A percentile compares a stretch with the other conserved stretches of the same genome.
Conservation (phyloP, 495 filamentous ascomycete genomes). For the Podospora pseudoanserina region DNA sequence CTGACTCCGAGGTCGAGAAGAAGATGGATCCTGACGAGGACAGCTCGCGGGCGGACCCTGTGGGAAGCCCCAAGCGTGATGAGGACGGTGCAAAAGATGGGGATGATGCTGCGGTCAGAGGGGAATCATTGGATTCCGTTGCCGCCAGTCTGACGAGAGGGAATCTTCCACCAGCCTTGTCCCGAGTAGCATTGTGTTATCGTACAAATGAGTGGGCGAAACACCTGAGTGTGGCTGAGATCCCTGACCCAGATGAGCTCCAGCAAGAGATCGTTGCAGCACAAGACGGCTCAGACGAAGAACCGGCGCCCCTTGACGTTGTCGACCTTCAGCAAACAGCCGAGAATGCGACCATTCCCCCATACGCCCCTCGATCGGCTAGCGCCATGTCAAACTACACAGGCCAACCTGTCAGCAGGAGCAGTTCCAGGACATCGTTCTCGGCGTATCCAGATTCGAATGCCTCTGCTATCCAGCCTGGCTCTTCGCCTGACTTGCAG, state of each 20-base stretch:
- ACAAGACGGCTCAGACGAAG: conserved; percentile 40
- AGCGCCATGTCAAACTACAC: conserved; percentile 32
- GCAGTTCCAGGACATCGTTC: conserved; percentile 24
- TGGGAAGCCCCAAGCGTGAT: neutral
- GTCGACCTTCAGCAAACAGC: conserved; percentile 68
- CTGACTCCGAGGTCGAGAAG: neutral
- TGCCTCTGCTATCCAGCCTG: conserved; percentile 7
- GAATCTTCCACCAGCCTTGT: conserved; percentile 54
- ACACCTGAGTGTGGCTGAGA: conserved; percentile 73
- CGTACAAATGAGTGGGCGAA: conserved; percentile 97
- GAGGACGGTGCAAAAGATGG: neutral
- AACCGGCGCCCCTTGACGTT: conserved; percentile 59
- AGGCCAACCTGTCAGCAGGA: conserved; percentile 16
- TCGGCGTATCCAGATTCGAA: conserved; percentile 19
- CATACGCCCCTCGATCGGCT: conserved; percentile 33
- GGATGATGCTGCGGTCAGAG: conserved; percentile 26
- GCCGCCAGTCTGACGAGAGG: conserved; percentile 45
- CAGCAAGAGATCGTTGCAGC: conserved; percentile 28
- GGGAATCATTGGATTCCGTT: conserved; percentile 38
- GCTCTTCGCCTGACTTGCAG: conserved; percentile 15
- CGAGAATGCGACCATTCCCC: conserved; percentile 43
- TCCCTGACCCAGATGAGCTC: conserved; percentile 65
- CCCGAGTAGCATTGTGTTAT: conserved; percentile 73
- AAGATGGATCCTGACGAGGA: neutral
- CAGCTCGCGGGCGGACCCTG: neutral